Evolutionary conservation across 2,329 filamentous ascomycete genomes (phyloP).

Genomic region (Aspergillus texensis): DNA sequence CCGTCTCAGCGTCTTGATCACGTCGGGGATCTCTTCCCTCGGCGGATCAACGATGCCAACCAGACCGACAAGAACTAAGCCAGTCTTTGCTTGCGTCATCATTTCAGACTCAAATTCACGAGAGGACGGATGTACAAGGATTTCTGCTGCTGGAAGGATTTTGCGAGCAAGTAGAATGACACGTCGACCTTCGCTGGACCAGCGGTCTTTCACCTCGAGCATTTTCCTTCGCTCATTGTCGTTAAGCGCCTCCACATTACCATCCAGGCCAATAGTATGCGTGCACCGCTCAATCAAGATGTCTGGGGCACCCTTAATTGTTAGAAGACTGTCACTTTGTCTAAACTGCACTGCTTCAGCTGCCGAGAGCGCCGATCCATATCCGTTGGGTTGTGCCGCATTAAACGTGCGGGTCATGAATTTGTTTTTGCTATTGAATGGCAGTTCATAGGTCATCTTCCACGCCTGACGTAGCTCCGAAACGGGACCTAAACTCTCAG

Average conservation of each 20-base stretch:
- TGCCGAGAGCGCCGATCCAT: constrained; percentile 6
- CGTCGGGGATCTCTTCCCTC: constrained; percentile 61
- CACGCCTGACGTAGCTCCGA: constrained; percentile 63
- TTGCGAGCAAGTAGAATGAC: constrained; percentile 70
- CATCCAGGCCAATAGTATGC: constrained; percentile 59
- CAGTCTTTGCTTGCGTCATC: constrained; percentile 53
- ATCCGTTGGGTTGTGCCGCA: constrained; percentile 34
- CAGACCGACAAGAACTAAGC: constrained; percentile 58
- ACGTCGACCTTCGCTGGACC: constrained; percentile 69
- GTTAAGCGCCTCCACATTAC: constrained; percentile 56
- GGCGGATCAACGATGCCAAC: constrained; percentile 64
- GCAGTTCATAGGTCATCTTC: constrained; percentile 67
- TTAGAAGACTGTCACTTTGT: constrained; percentile 51
- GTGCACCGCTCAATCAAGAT: constrained; percentile 68
- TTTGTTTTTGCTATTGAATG: constrained; percentile 84
- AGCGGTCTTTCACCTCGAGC: constrained; percentile 61
- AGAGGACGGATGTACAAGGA: constrained; percentile 48
- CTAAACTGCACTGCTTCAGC: constrained; percentile 9
- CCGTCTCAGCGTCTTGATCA: constrained; percentile 63
- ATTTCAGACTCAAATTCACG: constrained; percentile 61
- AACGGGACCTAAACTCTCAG: constrained; percentile 65
- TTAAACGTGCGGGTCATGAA: constrained; percentile 68
- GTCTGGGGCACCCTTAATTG: constrained; percentile 80
- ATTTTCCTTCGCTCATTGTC: constrained; percentile 53
- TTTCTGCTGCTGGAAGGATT: constrained; percentile 45